Evolutionary conservation across 768 basidiomycete species (phyloP), one percentile per base, ranked within the genome.

Genomic region (Termitomyces sp.): DNA sequence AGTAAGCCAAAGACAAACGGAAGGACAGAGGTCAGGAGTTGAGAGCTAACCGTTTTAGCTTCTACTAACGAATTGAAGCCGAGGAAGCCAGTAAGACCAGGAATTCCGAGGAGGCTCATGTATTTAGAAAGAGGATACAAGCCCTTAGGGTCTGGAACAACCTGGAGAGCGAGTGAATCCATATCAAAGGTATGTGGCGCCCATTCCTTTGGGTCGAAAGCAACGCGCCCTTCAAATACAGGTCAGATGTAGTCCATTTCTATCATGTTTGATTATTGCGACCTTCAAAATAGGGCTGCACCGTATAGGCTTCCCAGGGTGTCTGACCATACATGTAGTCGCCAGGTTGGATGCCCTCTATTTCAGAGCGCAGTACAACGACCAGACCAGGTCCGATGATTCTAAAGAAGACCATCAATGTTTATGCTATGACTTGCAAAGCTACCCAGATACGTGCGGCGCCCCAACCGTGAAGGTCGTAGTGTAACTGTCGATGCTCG

Each of bases 291-390:
- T 57, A 59, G 21, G 54, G 55, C 29, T 59, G 61, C 17, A 62
- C 58, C 8, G 50, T 29, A 21, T 56, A 37, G 59, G 66, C 38
- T 34, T 66, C 69, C 53, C n/a, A 63, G 54, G 32, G 43, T 8
- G 59, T 60, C 19, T 57, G n/a, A 2, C 70, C 73, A 52, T 72
- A 71, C 17, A 78, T 42, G 32, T 77, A 68, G 35, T 69, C 62
- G 10, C 75, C 74, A 9, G 51, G 57, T 42, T 65, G 59, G 43
- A 71, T 58, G 3, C 58, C 56, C 21, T 62, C 41, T 37, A 62
- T 57, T 37, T 78, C 72, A 0, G 73, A 75, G 11, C 71, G 69
- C 19, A 75, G 21, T 34, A 74, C 74, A 17, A 74, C 60, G 16
- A 68, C 75, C 17, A 77, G 63, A 16, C 74, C 77, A 58, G 65